Conservation (phyloP, 352 stramenopile genomes). For the Phytophthora lateralis region DNA sequence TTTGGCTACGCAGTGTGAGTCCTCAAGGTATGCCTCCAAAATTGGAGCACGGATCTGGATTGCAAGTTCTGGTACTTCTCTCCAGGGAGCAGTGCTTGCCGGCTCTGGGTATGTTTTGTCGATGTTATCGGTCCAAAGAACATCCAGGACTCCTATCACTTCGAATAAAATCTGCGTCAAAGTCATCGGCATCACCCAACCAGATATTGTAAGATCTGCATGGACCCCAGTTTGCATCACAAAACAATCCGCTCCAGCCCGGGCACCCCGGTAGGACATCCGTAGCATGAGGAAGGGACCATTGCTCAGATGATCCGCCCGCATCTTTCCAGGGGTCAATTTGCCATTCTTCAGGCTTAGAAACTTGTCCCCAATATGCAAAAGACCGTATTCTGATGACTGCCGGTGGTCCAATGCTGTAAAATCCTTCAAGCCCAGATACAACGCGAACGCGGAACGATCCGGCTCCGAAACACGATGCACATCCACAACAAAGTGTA, state of each 20-base stretch:
- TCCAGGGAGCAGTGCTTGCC: slow-evolving; percentile 41
- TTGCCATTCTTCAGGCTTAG: slow-evolving; percentile 79
- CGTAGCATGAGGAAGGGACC: slow-evolving; percentile 64
- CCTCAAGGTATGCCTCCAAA: slow-evolving; percentile 86
- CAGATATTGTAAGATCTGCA: slow-evolving; percentile 70
- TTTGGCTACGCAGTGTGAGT: slow-evolving; percentile 88
- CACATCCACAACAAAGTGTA: slow-evolving; percentile 67
- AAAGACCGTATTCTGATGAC: slow-evolving; percentile 68
- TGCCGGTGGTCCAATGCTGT: slow-evolving; percentile 74
- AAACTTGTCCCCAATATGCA: slow-evolving; percentile 88
- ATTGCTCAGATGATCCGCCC: slow-evolving; percentile 61
- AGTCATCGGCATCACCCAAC: slow-evolving; percentile 80
- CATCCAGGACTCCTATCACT: slow-evolving; percentile 68
- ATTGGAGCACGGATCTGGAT: slow-evolving; percentile 82
- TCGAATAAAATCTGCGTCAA: slow-evolving; percentile 78
- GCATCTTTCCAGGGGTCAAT: slow-evolving; percentile 70
- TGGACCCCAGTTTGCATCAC: slow-evolving; percentile 66
- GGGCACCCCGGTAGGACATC: slow-evolving; percentile 68
- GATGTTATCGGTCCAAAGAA: slow-evolving; percentile 58
- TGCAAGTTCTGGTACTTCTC: slow-evolving; percentile 66
- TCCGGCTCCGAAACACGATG: slow-evolving; percentile 70
- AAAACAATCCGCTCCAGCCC: slow-evolving; percentile 48
- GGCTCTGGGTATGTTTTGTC: slow-evolving; percentile 20
- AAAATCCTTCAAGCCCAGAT: slow-evolving; percentile 59
- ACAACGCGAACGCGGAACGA: slow-evolving; percentile 66